These are phyloP conservation scores for Nephromyces sp. DNA, from an alignment of 169 alveolate genomes.

Conservation along the genomic window DNA sequence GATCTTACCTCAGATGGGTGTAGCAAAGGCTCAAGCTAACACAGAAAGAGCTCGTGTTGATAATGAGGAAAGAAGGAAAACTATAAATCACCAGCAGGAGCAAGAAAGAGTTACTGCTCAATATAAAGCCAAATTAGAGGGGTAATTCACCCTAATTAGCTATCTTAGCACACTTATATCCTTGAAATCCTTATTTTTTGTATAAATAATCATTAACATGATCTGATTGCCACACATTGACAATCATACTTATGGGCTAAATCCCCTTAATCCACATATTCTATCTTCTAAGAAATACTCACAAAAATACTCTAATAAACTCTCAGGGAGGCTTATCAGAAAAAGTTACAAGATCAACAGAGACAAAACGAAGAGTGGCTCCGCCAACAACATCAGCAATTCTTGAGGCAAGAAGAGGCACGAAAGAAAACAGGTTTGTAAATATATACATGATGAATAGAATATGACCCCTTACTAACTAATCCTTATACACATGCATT, in stretches of 20 bases:
- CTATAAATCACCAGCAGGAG: conserved; percentile 80
- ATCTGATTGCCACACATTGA: too few species aligned
- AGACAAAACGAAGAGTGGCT: conserved; percentile 83
- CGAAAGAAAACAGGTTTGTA: conserved; percentile 69
- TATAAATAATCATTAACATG: not conserved
- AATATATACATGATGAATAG: too few species aligned
- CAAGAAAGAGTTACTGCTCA: conserved; percentile 85
- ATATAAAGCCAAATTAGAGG: conserved; percentile 81
- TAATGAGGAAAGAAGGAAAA: conserved; percentile 80
- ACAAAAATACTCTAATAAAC: too few species aligned
- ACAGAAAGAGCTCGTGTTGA: conserved; percentile 61
- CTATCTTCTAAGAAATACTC: too few species aligned
- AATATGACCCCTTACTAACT: too few species aligned
- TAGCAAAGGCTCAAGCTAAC: conserved; percentile 48
- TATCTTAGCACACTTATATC: not conserved
- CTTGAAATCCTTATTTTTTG: not conserved
- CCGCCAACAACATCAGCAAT: conserved; percentile 80
- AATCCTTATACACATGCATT: too few species aligned
- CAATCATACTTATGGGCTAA: too few species aligned
- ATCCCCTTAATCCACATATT: too few species aligned
- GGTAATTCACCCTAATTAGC: conserved; percentile 32
- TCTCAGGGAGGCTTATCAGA: conserved; percentile 74
- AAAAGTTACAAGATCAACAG: conserved; percentile 80
- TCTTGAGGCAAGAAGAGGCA: conserved; percentile 73
- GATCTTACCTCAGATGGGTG: conserved; percentile 19